These are phyloP conservation scores for Populus tremula DNA, from an alignment of 345 rosid genomes.

Conservation along the genomic window DNA sequence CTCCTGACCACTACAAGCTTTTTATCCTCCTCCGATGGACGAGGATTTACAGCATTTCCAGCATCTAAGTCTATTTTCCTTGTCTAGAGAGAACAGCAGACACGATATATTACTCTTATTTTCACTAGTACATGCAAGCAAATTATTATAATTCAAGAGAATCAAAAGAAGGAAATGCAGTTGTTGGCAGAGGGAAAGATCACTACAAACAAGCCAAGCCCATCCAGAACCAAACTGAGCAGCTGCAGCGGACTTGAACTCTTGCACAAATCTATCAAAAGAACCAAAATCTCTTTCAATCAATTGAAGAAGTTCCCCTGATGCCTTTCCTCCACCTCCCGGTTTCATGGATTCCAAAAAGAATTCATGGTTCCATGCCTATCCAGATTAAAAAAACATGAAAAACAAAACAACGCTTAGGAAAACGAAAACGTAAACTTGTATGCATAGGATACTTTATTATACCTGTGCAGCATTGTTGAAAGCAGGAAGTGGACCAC, in stretches of 20 bases:
- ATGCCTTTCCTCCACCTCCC: slow-evolving; percentile 87
- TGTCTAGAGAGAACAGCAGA: slow-evolving; percentile 46
- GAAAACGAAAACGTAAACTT: background rate
- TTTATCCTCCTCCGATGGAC: slow-evolving; percentile 67
- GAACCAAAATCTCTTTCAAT: slow-evolving; percentile 88
- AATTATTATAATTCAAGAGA: background rate
- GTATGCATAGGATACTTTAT: background rate
- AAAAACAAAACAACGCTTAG: background rate
- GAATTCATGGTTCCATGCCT: slow-evolving; percentile 97
- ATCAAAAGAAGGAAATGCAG: background rate
- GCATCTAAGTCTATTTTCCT: slow-evolving; percentile 65
- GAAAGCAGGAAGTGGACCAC: slow-evolving; percentile 77
- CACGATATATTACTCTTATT: background rate
- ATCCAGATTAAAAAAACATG: background rate
- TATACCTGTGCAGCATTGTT: slow-evolving; percentile 92
- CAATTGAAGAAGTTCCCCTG: slow-evolving; percentile 65
- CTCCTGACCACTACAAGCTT: slow-evolving; percentile 79
- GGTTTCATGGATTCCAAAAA: slow-evolving; percentile 96
- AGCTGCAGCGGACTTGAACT: slow-evolving; percentile 68
- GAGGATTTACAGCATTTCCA: slow-evolving; percentile 65
- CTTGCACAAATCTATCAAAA: slow-evolving; percentile 48
- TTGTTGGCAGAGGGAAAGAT: background rate
- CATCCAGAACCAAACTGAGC: slow-evolving; percentile 94
- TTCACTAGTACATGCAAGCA: background rate
- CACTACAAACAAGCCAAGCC: slow-evolving; percentile 94